Evolutionary conservation across 176 grass and related monocot genomes (phyloP).

Genomic region (Ensete ventricosum): DNA sequence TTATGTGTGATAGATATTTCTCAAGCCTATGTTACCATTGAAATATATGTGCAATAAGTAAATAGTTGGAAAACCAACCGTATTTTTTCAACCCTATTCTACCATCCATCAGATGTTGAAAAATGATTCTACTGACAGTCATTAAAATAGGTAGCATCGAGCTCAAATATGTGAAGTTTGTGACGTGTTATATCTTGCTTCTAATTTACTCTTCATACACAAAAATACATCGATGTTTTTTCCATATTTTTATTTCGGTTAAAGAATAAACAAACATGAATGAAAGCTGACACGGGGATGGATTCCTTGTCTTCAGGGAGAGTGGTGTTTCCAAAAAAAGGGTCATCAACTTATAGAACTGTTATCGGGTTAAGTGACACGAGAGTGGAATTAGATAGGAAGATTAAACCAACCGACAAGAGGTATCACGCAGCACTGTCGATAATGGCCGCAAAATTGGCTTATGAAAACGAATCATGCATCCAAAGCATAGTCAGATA

Average conservation of each 20-base stretch:
- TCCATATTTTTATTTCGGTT: not conserved
- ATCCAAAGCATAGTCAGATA: constrained; percentile 31
- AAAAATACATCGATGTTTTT: constrained; percentile 1
- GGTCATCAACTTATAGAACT: constrained; percentile 40
- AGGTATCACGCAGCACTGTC: constrained; percentile 63
- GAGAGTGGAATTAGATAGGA: constrained; percentile 51
- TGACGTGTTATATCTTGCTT: not conserved
- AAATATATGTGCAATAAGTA: no score
- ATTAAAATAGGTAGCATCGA: no score
- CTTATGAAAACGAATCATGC: constrained; percentile 59
- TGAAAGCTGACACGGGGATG: no score
- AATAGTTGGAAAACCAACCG: no score
- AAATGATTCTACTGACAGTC: no score
- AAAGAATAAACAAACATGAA: no score
- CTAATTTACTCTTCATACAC: not conserved
- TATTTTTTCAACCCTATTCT: no score
- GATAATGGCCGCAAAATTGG: constrained; percentile 67
- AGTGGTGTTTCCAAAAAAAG: constrained; percentile 35
- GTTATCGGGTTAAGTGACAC: constrained; percentile 49
- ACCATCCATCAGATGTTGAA: no score
- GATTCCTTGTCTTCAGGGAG: constrained; percentile 28
- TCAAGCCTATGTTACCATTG: no score
- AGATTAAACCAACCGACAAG: constrained; percentile 28
- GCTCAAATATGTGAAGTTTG: no score
- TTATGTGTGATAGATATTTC: no score